phyloP scores from a whole-genome alignment of 1,284 basidiomycete species.

The Heliocybe sulcata region DNA sequence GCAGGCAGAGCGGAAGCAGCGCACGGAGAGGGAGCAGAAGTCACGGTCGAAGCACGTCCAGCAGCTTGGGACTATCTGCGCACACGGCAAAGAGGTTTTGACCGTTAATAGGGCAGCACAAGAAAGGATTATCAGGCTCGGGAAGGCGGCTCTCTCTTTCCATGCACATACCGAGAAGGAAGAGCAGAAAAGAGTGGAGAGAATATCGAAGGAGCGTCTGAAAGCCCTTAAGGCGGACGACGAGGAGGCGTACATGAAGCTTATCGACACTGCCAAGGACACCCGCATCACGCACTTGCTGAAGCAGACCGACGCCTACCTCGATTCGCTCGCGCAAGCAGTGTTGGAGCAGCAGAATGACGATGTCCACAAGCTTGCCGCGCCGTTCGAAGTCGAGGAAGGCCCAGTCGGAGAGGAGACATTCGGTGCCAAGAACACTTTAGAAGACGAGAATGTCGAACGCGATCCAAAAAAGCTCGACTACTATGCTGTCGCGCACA shows the following conservation, averaged over 20 bases:
- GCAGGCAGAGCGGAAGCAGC: conserved; percentile 86
- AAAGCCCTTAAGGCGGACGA: conserved; percentile 97
- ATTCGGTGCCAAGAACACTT: conserved; percentile 75
- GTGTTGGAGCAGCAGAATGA: conserved; percentile 93
- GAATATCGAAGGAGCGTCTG: conserved; percentile 96
- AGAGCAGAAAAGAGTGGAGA: conserved; percentile 96
- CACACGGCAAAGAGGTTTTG: conserved; percentile 77
- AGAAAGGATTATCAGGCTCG: conserved; percentile 79
- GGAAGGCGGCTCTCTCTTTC: conserved; percentile 82
- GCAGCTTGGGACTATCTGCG: conserved; percentile 84
- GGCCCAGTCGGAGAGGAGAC: conserved; percentile 82
- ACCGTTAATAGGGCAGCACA: conserved; percentile 56
- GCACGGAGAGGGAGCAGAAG: conserved; percentile 85
- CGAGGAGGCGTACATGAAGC: conserved; percentile 98
- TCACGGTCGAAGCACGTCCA: conserved; percentile 97
- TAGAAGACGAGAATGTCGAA: conserved; percentile 42
- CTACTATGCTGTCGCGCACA: conserved; percentile 96
- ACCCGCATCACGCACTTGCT: conserved; percentile 97
- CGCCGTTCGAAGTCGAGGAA: conserved; percentile 45
- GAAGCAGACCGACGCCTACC: conserved; percentile 91
- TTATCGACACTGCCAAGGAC: conserved; percentile 99
- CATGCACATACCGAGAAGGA: conserved; percentile 94
- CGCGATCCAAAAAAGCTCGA: conserved; percentile 74
- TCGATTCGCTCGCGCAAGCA: conserved; percentile 92
- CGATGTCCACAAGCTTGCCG: conserved; percentile 40